These are phyloP conservation scores for Bacterosira constricta DNA, from an alignment of 108 stramenopile genomes.

Conservation along the genomic window DNA sequence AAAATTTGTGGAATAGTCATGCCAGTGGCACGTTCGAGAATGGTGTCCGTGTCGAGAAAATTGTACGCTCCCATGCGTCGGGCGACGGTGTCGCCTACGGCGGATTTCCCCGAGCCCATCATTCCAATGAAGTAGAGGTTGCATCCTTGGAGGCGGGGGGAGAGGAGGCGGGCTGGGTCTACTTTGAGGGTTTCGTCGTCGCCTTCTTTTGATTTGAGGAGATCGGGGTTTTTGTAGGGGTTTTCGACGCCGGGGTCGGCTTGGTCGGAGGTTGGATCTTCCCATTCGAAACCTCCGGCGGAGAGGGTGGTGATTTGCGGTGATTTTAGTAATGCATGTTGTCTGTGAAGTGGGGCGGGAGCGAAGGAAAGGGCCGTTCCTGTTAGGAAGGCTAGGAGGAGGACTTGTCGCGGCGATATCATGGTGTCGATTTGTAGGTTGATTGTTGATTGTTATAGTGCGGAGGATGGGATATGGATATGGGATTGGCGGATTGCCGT, in stretches of 20 bases:
- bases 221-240: conserved; percentile 80
- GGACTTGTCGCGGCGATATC: not conserved
- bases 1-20: conserved; percentile 86
- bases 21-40: conserved; percentile 77
- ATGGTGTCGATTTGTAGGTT: not conserved
- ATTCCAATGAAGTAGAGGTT: conserved; percentile 95
- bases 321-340: not conserved
- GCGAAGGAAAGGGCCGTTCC: conserved; percentile 20
- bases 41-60: conserved; percentile 90
- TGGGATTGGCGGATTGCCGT: too few relatives aligned
- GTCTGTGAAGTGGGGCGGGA: not conserved
- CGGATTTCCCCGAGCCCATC: conserved; percentile 94
- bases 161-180: conserved; percentile 77
- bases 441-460: too few relatives aligned
- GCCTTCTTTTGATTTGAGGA: conserved; percentile 25
- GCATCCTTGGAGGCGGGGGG: conserved; percentile 76
- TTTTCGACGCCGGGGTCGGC: conserved; percentile 83
- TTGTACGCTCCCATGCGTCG: conserved; percentile 91
- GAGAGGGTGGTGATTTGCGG: not conserved
- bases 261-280: conserved; percentile 70
- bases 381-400: conserved; percentile 10
- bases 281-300: conserved; percentile 89
- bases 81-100: conserved; percentile 79
- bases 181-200: conserved; percentile 56
- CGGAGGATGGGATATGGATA: too few relatives aligned